Base-by-base conservation (phyloP, 169 alveolate species). In the Plasmodium yoelii region DNA sequence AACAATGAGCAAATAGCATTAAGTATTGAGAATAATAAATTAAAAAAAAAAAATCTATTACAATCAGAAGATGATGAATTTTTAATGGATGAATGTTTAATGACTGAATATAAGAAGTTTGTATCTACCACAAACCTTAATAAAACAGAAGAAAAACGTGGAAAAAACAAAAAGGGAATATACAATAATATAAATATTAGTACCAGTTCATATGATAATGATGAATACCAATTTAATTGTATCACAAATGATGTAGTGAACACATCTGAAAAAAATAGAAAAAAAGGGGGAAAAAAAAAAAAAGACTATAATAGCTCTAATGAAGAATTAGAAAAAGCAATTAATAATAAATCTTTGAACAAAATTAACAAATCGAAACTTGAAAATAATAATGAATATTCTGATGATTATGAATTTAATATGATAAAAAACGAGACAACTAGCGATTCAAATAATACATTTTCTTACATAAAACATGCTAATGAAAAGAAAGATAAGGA, bases 101-200 rank as follows among this genome's bases (percentile, higher is more conserved):
- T 82, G 47, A 15, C 67, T 19, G 80, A 49, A 44, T 82, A 82
- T 61, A 82, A 82, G 68, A 82, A 55, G 24, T 65, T 67, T 61
- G 56, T 67, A 15, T 22, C 73, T 15, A 6, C 22, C 1, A 60
- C 65, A 5, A 9, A 46, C 19, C 18, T 60, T n/a, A 82, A 68
- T 10, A 59, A 82, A 3, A 55, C 39, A 18, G 18, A 19, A 71
- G 34, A 55, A 71, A 56, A 9, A 57, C 6, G 7, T 34, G 28
- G 34, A 19, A 6, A 19, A n/a, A 19, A 57, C 1, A 57, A 22
- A 9, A 22, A 57, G 22, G 59, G 42, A 34, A 34, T 34, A 34
- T 34, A 34, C 42, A 34, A 34, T 34, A 34, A 34, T 34, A 34
- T 34, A 34, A 34, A 34, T 34, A 34, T 34, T 34, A 34, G 7